Evolutionary conservation across 441 rosid species (phyloP).

Genomic region (Kokia cookei): DNA sequence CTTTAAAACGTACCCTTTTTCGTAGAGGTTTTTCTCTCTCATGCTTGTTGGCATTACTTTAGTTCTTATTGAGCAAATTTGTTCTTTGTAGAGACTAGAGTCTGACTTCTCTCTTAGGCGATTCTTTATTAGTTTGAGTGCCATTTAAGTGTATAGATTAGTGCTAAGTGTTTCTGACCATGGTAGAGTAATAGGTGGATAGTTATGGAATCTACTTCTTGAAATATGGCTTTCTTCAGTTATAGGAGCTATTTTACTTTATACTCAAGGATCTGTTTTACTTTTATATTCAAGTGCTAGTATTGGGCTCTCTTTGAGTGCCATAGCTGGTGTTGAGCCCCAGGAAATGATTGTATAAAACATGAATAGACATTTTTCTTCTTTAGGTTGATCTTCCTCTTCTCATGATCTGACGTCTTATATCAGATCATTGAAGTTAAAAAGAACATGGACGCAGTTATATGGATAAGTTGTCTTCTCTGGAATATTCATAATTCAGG

Average conservation of each 20-base stretch:
- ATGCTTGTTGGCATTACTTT: neutral
- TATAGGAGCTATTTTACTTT: neutral
- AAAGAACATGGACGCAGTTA: neutral
- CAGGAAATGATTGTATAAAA: neutral
- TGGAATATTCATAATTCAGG: neutral
- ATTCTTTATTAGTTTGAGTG: slow-evolving; percentile 9
- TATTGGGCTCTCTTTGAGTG: neutral
- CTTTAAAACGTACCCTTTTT: neutral
- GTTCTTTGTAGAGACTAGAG: neutral
- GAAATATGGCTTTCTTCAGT: neutral
- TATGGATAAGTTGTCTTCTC: neutral
- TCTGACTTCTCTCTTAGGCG: neutral
- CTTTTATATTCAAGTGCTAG: neutral
- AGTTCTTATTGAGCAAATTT: neutral
- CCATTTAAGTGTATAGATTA: neutral
- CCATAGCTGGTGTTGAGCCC: neutral
- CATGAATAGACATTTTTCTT: neutral
- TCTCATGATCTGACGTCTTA: neutral
- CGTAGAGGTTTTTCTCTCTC: neutral
- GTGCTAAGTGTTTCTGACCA: neutral
- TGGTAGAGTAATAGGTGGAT: neutral
- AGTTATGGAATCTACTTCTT: neutral
- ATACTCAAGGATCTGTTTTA: neutral
- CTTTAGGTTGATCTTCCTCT: neutral
- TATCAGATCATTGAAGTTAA: neutral